These are phyloP conservation scores for Ogataea pignaliae DNA, from an alignment of 805 yeast genomes.

Conservation along the genomic window DNA sequence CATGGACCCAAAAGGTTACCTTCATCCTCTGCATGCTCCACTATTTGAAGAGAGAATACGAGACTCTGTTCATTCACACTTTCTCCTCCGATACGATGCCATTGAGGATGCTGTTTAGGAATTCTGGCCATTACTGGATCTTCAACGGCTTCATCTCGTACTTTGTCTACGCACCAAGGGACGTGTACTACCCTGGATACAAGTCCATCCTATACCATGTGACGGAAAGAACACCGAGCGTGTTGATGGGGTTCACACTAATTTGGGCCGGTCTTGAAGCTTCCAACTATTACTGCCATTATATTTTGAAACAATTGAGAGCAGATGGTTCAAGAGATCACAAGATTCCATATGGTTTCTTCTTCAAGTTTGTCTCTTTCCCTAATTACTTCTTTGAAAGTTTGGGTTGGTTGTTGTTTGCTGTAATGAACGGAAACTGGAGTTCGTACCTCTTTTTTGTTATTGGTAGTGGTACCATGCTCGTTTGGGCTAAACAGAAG, in stretches of 20 bases:
- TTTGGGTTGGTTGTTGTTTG: constrained; percentile 66
- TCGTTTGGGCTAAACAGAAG: constrained; percentile 85
- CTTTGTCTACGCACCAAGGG: constrained; percentile 29
- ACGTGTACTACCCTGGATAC: constrained; percentile 13
- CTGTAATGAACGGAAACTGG: constrained; percentile 73
- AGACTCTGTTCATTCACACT: constrained; percentile 77
- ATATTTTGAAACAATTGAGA: constrained; percentile 57
- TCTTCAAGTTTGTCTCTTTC: constrained; percentile 75
- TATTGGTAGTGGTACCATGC: constrained; percentile 81
- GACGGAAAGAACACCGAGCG: constrained; percentile 33
- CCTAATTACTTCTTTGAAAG: constrained; percentile 94
- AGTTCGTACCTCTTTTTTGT: constrained; percentile 65
- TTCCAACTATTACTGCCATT: constrained; percentile 71
- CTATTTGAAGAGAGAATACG: constrained; percentile 83
- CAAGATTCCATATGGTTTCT: constrained; percentile 77
- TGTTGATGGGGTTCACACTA: constrained; percentile 33
- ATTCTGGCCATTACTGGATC: constrained; percentile 91
- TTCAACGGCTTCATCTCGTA: constrained; percentile 60
- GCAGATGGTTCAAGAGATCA: constrained; percentile 53
- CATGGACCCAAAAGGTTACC: constrained; percentile 50
- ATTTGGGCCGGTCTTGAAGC: constrained; percentile 59
- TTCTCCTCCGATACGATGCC: constrained; percentile 96
- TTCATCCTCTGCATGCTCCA: constrained; percentile 62
- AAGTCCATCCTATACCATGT: constrained; percentile 39
- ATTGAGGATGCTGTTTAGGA: constrained; percentile 76